These are phyloP conservation scores for Candida pseudofarinosa DNA, from an alignment of 805 yeast species.

Conservation along the genomic window DNA sequence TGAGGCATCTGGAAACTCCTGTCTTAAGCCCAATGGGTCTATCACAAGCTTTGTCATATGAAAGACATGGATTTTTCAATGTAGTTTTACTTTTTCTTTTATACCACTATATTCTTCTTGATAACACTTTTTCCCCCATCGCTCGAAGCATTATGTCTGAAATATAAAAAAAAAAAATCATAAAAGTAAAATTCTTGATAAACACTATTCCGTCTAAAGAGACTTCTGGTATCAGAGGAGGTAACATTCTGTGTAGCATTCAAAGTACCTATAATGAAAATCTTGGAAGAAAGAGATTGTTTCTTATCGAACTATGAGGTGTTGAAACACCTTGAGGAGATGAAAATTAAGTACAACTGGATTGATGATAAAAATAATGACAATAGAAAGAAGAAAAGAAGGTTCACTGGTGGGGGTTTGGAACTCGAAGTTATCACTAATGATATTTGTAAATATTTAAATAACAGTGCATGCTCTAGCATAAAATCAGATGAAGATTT, in stretches of 20 bases:
- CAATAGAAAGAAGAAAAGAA: slow-evolving; percentile 22
- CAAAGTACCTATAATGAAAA: slow-evolving; percentile 34
- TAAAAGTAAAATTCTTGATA: no score
- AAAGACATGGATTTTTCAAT: not conserved
- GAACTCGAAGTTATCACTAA: slow-evolving; percentile 48
- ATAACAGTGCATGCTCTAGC: slow-evolving; percentile 19
- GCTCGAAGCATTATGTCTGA: not conserved
- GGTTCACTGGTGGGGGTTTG: slow-evolving; percentile 38
- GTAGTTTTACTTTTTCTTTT: not conserved
- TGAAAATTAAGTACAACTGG: slow-evolving; percentile 48
- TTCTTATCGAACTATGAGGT: slow-evolving; percentile 68
- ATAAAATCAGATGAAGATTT: slow-evolving; percentile 21
- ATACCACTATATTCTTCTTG: not conserved
- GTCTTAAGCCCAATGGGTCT: slow-evolving; percentile 21
- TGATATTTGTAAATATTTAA: slow-evolving; percentile 43
- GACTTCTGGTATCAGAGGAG: no score
- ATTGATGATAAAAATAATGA: slow-evolving; percentile 32
- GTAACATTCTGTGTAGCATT: no score
- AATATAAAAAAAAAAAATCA: no score
- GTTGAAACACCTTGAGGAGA: slow-evolving; percentile 45
- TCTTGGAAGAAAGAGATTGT: slow-evolving; percentile 48
- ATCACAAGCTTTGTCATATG: slow-evolving; percentile 28
- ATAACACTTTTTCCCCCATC: not conserved
- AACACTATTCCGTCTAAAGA: no score
- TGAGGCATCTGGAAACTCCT: slow-evolving; percentile 21